These are phyloP conservation scores for Prototheca cutis DNA, from an alignment of 163 green algal species.

Conservation along the genomic window DNA sequence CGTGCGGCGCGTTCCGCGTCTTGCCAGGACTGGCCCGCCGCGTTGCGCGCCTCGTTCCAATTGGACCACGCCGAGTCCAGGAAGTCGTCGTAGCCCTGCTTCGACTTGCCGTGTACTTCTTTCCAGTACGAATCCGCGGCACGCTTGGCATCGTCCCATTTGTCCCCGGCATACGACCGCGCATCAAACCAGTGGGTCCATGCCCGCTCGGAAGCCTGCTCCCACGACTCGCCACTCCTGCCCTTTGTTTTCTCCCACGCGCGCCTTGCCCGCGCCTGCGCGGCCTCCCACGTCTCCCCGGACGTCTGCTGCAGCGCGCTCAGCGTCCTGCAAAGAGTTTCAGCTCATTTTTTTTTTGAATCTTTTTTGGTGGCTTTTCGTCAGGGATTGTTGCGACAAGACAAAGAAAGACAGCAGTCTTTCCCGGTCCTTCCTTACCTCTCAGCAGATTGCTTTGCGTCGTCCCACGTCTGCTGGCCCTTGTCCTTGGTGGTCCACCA, in stretches of 20 bases:
- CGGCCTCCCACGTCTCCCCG: constrained; percentile 21
- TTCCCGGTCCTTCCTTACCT: no score
- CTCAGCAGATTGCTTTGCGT: constrained; percentile 8
- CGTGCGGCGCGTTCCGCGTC: constrained; percentile 9
- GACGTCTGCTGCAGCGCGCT: neutral
- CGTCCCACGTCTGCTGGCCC: constrained; percentile 14
- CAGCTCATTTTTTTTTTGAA: no score
- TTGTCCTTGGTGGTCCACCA: constrained; percentile 13
- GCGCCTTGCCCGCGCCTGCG: neutral
- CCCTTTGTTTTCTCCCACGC: constrained; percentile 16
- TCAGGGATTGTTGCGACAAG: no score
- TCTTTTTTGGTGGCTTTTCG: no score
- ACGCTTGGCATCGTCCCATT: constrained; percentile 16
- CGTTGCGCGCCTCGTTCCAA: constrained; percentile 10
- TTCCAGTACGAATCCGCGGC: constrained; percentile 20
- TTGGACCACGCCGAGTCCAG: constrained; percentile 3
- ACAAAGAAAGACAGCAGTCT: no score
- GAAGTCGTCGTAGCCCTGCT: constrained; percentile 23
- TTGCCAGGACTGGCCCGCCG: constrained; percentile 10
- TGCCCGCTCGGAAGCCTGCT: neutral
- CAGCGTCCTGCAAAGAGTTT: no score
- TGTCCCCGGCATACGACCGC: neutral
- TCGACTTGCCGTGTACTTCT: constrained; percentile 16
- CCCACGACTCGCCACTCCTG: neutral
- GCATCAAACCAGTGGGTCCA: neutral